phyloP scores from a whole-genome alignment of 768 basidiomycete species.

The Hortiboletus campestris region DNA sequence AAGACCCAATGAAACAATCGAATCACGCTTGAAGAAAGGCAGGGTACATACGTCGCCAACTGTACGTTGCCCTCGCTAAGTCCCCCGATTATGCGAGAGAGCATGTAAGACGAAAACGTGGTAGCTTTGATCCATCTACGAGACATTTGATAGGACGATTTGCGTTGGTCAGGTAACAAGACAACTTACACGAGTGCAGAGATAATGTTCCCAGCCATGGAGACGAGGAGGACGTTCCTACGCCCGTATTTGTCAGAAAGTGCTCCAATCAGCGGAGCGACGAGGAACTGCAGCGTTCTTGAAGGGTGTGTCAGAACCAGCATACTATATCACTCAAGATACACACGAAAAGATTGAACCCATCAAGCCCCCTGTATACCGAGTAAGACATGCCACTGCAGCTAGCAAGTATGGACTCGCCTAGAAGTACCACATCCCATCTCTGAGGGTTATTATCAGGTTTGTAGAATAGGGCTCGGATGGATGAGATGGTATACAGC shows the following conservation, averaged over 20 bases:
- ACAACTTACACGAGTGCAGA: constrained; percentile 77
- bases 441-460: constrained; percentile 59
- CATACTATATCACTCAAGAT: constrained; percentile 31
- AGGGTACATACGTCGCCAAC: constrained; percentile 73
- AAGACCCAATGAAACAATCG: not conserved
- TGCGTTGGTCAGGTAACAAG: not conserved
- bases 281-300: constrained; percentile 80
- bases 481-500: constrained; percentile 59
- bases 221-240: constrained; percentile 74
- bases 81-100: constrained; percentile 89
- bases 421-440: constrained; percentile 96
- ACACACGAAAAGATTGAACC: constrained; percentile 90
- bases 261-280: constrained; percentile 78
- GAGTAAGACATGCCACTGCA: constrained; percentile 6
- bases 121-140: constrained; percentile 87
- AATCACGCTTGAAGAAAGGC: not conserved
- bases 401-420: constrained; percentile 35
- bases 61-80: constrained; percentile 98
- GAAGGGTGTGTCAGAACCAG: constrained; percentile 27
- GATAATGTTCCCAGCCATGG: constrained; percentile 91
- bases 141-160: not conserved
- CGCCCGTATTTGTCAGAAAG: constrained; percentile 91
- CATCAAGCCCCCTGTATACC: constrained; percentile 71
- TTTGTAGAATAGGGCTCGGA: constrained; percentile 66
- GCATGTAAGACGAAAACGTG: constrained; percentile 84